Evolutionary conservation across 345 rosid species (phyloP).

Genomic region (Arabis hirsuta): DNA sequence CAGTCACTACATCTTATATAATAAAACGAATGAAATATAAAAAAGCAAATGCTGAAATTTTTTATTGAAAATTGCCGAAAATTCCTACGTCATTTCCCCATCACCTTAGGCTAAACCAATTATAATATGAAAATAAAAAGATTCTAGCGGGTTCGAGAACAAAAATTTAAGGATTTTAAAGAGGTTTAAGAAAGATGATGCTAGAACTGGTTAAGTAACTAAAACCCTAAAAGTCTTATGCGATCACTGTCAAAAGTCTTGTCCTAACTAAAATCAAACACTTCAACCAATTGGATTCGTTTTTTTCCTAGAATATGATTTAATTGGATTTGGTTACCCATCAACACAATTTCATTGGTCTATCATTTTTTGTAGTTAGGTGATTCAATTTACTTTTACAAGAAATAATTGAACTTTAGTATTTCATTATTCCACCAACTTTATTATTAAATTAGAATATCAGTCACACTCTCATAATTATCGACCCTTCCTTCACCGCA

Average conservation of each 20-base stretch:
- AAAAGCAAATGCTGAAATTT: background rate
- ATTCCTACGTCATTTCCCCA: background rate
- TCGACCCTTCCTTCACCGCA: slow-evolving; percentile 11
- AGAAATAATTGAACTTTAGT: slow-evolving; percentile 20
- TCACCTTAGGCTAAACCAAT: slow-evolving; percentile 4
- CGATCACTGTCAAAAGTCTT: slow-evolving; percentile 37
- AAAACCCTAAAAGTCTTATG: slow-evolving; percentile 40
- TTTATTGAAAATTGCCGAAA: background rate
- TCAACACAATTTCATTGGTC: slow-evolving; percentile 37
- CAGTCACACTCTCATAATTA: slow-evolving; percentile 25
- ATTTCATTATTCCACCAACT: slow-evolving; percentile 33
- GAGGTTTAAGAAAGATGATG: slow-evolving; percentile 34
- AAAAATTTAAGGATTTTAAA: slow-evolving; percentile 23
- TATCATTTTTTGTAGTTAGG: slow-evolving; percentile 28
- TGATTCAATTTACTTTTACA: slow-evolving; percentile 32
- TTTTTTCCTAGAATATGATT: slow-evolving; percentile 25
- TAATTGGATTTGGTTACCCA: slow-evolving; percentile 42
- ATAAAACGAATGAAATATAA: too few species aligned
- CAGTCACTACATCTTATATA: too few species aligned
- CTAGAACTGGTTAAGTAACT: slow-evolving; percentile 32
- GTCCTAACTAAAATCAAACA: slow-evolving; percentile 37
- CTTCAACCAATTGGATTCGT: slow-evolving; percentile 12
- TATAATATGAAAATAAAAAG: slow-evolving; percentile 7
- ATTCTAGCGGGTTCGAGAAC: slow-evolving; percentile 34
- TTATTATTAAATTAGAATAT: slow-evolving; percentile 11